These are phyloP conservation scores for Fragaria nilgerrensis DNA, from an alignment of 306 rosid genomes.

Conservation along the genomic window DNA sequence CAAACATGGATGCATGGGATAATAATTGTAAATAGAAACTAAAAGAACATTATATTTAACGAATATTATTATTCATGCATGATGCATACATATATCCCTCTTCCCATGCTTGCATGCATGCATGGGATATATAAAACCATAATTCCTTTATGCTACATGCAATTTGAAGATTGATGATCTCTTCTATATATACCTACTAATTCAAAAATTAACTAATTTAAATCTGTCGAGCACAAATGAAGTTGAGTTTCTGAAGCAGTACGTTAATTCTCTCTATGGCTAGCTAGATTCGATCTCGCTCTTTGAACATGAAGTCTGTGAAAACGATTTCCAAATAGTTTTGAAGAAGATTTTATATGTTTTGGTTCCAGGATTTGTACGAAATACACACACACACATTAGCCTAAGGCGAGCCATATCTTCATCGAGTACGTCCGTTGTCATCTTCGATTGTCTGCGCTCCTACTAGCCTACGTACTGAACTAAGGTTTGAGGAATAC, in stretches of 20 bases:
- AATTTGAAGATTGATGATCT: background rate
- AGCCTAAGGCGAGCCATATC: background rate
- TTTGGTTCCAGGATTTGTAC: slow-evolving; percentile 19
- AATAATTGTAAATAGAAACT: background rate
- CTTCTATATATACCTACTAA: background rate
- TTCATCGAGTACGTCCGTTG: background rate
- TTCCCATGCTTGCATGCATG: background rate
- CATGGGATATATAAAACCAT: background rate
- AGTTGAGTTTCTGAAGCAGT: background rate
- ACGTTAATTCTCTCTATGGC: background rate
- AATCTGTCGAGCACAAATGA: background rate
- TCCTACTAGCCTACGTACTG: slow-evolving; percentile 17
- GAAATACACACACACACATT: slow-evolving; percentile 26
- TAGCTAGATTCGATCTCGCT: background rate
- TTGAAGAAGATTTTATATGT: slow-evolving; percentile 23
- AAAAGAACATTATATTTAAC: background rate
- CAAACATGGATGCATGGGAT: slow-evolving; percentile 9
- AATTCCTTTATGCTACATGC: background rate
- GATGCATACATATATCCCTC: background rate
- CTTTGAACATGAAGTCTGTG: background rate
- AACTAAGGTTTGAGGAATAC: slow-evolving; percentile 27
- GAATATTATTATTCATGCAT: background rate
- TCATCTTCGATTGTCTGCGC: slow-evolving; percentile 21
- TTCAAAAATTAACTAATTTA: background rate
- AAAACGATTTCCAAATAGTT: slow-evolving; percentile 23